Base-by-base conservation (phyloP, 179 eudicot species). In the Sideroxylon spinosum region DNA sequence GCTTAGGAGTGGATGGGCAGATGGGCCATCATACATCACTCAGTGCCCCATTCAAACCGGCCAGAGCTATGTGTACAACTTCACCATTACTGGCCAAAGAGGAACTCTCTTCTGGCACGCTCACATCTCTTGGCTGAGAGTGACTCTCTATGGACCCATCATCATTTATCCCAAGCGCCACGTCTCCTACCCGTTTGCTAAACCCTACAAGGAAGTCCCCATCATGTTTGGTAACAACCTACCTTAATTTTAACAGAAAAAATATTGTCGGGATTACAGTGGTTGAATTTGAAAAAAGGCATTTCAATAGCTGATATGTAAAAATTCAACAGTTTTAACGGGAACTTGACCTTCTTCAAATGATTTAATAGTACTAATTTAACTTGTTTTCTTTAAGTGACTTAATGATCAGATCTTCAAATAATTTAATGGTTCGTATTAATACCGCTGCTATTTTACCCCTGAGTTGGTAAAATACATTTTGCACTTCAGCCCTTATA, bases 51-150 rank as follows among this genome's bases (percentile, higher is more conserved):
- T 91, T 23, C 88, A 87, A 52, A 82, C 78, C 4, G 83, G 84
- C 65, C 80, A 86, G 2, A 85, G 67, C 66, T 91, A 91, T 37
- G 87, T 84, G 19, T 91, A 91, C 84, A 90, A 91, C 66, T 90
- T 76, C 83, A 91, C 91, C 32, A 82, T 87, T 71, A 78, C 79
- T 7, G 87, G 92, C 3, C 96, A 90, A 71, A 76, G 93, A 80
- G 96, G 96, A 80, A 91, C 96, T 48, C 83, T 88, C 6, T 86
- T 70, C 2, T 86, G 88, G 87, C 92, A 88, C 84, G 92, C 92
- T n/a, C 97, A 91, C 62, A 74, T 84, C 60, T 86, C 91, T 7
- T 90, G 93, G 93, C 68, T 90, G 13, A 80, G 91, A 69, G 88
- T 90, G 0, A 82, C 91, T 19, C 26, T 91, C 11, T 76, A 88